Evolutionary conservation across 108 stramenopile species (phyloP), one percentile per base, ranked within the genome.

Genomic region (Epithemia pelagica): DNA sequence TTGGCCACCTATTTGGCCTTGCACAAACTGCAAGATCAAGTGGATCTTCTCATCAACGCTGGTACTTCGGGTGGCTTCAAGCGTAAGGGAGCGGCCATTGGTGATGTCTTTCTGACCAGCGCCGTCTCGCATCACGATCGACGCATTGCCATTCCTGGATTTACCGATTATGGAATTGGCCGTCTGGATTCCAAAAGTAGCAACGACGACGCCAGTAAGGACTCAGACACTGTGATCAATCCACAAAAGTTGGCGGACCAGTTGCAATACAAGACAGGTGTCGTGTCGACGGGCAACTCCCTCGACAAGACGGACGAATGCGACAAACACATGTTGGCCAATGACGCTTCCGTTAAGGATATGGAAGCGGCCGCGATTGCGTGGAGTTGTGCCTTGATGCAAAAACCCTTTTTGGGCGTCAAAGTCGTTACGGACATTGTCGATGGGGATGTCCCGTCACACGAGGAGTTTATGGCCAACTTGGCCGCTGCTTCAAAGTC

Each of bases 341-440:
- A 90, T 65, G 91, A 96, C 60, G 98, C 98, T 7, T 74, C 79
- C 52, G 88, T 94, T 19, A 98, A 98, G 70, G 96, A 97, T 77
- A 98, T 98, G 98, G 98, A 98, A 82, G 95, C 92, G 27, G 98
- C 96, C 30, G 92, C 96, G 5, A 92, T 98, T 61, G 96, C 92
- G 3, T 95, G 90, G 89, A 75, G 82, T 23, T 82, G 87, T 25
- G 82, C 90, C 62, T 75, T 92, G 69, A 72, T 80, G 67, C 51
- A 73, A 3, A 78, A 79, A 20, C 96, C 96, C 1, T 86, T 92
- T 75, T 81, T 98, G 73, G 94, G 94, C 28, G 70, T 97, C 59
- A 98, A 98, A 76, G 98, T 98, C 10, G 95, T 97, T 0, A 97
- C 96, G 7, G 97, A 98, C 67, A 94, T 98, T 66, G 96, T 96